Evolutionary conservation across 2,329 filamentous ascomycete genomes (phyloP).

Genomic region (Colletotrichum ledebouriae): DNA sequence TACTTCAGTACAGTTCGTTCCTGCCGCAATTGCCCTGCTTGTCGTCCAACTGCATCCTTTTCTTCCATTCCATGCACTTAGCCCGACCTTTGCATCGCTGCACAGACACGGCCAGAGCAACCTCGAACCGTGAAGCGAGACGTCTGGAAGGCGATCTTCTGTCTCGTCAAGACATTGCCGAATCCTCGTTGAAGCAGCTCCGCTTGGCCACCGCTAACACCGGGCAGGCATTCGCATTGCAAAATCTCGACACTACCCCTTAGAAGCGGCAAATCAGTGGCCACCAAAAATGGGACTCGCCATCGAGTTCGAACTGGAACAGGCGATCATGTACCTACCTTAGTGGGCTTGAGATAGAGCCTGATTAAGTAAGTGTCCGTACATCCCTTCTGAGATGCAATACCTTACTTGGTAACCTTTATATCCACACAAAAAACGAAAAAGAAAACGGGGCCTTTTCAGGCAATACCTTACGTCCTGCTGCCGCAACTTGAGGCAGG

Average conservation of each 20-base stretch:
- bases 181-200: slow-evolving; percentile 14
- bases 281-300: neutral
- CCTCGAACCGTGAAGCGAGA: slow-evolving; percentile 5
- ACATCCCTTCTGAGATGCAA: too few relatives aligned
- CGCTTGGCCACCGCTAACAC: slow-evolving; percentile 23
- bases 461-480: too few relatives aligned
- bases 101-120: slow-evolving; percentile 26
- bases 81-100: slow-evolving; percentile 17
- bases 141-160: slow-evolving; percentile 10
- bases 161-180: neutral
- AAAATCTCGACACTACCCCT: neutral
- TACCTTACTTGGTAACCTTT: too few relatives aligned
- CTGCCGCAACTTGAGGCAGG: slow-evolving; percentile 17
- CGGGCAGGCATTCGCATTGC: slow-evolving; percentile 1
- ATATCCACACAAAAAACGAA: too few relatives aligned
- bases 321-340: too few relatives aligned
- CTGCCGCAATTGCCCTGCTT: too few relatives aligned
- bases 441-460: too few relatives aligned
- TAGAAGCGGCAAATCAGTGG: slow-evolving; percentile 26
- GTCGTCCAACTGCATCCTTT: neutral
- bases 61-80: neutral
- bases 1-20: too few relatives aligned
- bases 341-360: too few relatives aligned
- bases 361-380: too few relatives aligned
- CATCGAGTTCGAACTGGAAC: too few relatives aligned